Conservation (phyloP, 1,139 yeast genomes). For the Entelexis sorbosivorans region DNA sequence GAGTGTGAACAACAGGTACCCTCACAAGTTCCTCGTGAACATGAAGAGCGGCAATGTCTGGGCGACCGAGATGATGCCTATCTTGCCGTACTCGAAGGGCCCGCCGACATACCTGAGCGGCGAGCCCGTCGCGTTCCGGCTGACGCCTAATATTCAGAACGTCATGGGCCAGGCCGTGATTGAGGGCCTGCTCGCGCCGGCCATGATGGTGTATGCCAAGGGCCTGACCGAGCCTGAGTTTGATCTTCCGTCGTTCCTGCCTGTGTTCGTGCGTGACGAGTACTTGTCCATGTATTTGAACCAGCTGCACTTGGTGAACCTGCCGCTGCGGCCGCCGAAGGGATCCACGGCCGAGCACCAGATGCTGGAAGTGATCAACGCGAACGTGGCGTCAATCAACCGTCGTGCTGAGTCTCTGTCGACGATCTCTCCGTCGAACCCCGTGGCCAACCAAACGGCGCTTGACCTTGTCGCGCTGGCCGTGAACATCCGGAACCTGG, state of each 20-base stretch:
- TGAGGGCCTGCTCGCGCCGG: constrained; percentile 84
- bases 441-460: constrained; percentile 86
- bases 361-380: constrained; percentile 73
- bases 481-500: constrained; percentile 88
- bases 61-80: constrained; percentile 93
- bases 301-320: constrained; percentile 62
- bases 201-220: constrained; percentile 74
- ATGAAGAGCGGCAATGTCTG: constrained; percentile 78
- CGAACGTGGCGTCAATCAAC: constrained; percentile 76
- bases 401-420: constrained; percentile 56
- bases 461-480: constrained; percentile 89
- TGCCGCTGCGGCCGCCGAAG: constrained; percentile 41
- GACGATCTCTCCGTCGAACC: constrained; percentile 60
- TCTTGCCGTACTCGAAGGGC: constrained; percentile 41
- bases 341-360: constrained; percentile 65
- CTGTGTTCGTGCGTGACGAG: constrained; percentile 90
- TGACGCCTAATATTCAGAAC: constrained; percentile 90
- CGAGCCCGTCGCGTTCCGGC: constrained; percentile 93
- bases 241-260: constrained; percentile 62
- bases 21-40: constrained; percentile 81
- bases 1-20: constrained; percentile 88
- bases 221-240: constrained; percentile 86
- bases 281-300: constrained; percentile 73
- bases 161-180: constrained; percentile 85
- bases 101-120: constrained; percentile 86